These are phyloP conservation scores for Candida sphagnicola DNA, from an alignment of 805 yeast species.

Conservation along the genomic window DNA sequence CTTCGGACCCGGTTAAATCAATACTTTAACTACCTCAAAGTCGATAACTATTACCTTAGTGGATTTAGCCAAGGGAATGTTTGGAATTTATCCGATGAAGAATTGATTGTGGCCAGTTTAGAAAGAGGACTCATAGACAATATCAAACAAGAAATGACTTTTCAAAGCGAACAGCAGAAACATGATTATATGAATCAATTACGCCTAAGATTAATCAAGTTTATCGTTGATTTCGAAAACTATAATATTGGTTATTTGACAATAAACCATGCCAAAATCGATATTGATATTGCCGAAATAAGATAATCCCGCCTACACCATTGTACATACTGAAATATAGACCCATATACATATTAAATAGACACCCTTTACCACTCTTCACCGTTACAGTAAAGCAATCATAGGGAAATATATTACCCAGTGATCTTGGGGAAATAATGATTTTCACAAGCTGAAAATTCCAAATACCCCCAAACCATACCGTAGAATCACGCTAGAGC, in stretches of 20 bases:
- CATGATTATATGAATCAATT: conserved; percentile 20
- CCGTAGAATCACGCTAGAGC: too few relatives aligned
- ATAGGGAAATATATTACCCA: too few relatives aligned
- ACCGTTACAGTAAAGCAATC: too few relatives aligned
- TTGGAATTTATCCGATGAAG: conserved; percentile 45
- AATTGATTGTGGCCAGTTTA: conserved; percentile 50
- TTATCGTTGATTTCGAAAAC: conserved; percentile 36
- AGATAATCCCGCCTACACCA: too few relatives aligned
- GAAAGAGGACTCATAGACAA: conserved; percentile 51
- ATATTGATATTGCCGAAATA: neutral
- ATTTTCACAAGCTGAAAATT: too few relatives aligned
- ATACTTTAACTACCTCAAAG: conserved; percentile 41
- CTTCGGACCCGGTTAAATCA: conserved; percentile 32
- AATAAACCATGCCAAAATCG: conserved; percentile 13
- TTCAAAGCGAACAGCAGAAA: conserved; percentile 4
- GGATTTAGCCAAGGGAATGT: conserved; percentile 39
- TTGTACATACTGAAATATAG: too few relatives aligned
- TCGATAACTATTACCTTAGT: conserved; percentile 48
- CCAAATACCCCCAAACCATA: too few relatives aligned
- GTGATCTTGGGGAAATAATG: too few relatives aligned
- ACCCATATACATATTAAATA: too few relatives aligned
- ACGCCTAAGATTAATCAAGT: conserved; percentile 36
- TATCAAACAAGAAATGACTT: conserved; percentile 10
- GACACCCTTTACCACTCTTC: too few relatives aligned
- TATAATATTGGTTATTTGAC: conserved; percentile 39